Base-by-base conservation (phyloP, 129 eudicot species). In the Lactuca sativa region DNA sequence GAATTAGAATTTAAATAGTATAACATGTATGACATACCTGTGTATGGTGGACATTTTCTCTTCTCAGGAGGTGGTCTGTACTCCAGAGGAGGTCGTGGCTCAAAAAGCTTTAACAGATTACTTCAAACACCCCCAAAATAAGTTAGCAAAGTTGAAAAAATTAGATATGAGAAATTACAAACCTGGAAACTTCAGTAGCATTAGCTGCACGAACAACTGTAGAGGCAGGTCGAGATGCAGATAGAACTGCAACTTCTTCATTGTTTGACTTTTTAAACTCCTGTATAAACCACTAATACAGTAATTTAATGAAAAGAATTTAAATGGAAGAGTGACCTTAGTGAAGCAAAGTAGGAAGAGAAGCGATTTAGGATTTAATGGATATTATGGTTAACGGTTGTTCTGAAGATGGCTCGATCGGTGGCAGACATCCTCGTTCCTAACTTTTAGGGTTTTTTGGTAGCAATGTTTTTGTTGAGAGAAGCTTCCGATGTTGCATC, bases 1-100 rank as follows among this genome's bases (percentile, higher is more conserved):
- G 31, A 31, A 62, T 14, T 8, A 40, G 13, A 68, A 13, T 9
- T 47, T 55, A 62, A 3, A 79, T 25, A 11, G 53, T 40, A 47
- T n/a, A 0, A 53, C 9, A 67, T 33, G 53, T 40, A 47, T n/a
- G 1, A 53, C 9, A 67, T 33, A 95, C 99, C 99, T 68, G 95
- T 79, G 76, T 95, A 95, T 7, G 95, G 86, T 1, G 84, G 96
- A 69, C 97, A 95, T 76, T 95, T 95, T 64, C 90, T 90, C 96
- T 95, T 95, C 85, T 95, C 99, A 5, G 89, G 96, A 13, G 97
- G 99, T 49, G 93, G 99, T 69, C 90, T 95, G 69, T 66, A 95
- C 68, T 95, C 99, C 78, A 95, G 66, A 13, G 97, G 99, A 14
- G 99, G 93, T 5, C 96, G 86, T 34, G 99, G 89, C 88, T 95